Base-by-base conservation (phyloP, 1,139 yeast genomes). In the Scheffersomyces parashehatae region DNA sequence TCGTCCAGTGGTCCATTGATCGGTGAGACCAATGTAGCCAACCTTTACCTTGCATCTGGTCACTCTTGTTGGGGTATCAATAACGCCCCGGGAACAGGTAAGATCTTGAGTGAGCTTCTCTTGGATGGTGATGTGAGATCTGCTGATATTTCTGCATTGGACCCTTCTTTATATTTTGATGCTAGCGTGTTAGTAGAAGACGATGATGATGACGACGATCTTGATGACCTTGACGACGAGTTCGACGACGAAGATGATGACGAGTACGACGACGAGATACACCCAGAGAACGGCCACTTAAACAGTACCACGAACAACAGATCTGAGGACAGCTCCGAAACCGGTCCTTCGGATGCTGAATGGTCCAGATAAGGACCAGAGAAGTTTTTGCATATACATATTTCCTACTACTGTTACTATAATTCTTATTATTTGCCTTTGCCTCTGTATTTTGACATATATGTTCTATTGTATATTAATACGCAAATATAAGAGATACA, bases 51-150 rank as follows among this genome's bases (percentile, higher is more conserved):
- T 47, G 96, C 97, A 3, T 81, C 95, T 14, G 99, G 98, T 1
- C 99, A 93, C 64, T 85, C 96, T 15, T 93, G 98, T 67, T 93
- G 99, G 99, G 99, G 99, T 20, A 93, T 93, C 50, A 93, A 93
- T 66, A 91, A 93, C 64, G 97, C 97, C 0, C 98, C 98, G 1
- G 98, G 88, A 3, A 90, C 98, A 1, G 99, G 99, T 14, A 84
- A 89, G 58, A 78, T 93, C 38, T 80, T 93, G 86, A 83, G 96
- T 53, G 98, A 93, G 65, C 60, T 93, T 44, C 66, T 93, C 39
- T 67, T 91, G 42, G 98, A 91, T 43, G 98, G 98, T n/a, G 81
- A 79, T 49, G 84, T 85, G 9, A 75, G 68, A 37, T 82, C 89
- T 46, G 95, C 96, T 16, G 88, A 88, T 59, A 81, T 90, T 30